Base-by-base conservation (phyloP, 306 rosid species). In the Abrus pulchellus region DNA sequence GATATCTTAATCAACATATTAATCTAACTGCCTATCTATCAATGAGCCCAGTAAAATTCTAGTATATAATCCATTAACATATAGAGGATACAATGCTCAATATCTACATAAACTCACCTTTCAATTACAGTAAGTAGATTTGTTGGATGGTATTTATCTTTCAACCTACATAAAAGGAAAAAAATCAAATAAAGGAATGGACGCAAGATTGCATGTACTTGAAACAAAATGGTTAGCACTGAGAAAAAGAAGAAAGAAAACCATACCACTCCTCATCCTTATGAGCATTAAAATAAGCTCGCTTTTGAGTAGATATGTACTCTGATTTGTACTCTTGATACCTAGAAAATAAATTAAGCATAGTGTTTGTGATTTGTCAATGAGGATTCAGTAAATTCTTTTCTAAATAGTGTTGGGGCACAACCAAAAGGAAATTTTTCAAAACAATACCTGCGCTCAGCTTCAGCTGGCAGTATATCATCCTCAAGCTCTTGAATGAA, bases 401-500 rank as follows among this genome's bases (percentile, higher is more conserved):
- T 10, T 43, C 65, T 71, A 74, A 44, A 40, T 41, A 27, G 14
- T 83, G 47, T 53, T 55, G 45, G 34, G 30, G 32, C 44, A 73
- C 27, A 33, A 53, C 65, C 45, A 77, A 76, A 28, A 40, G 33
- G 47, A 68, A 44, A 33, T 76, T 47, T 72, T 75, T 48, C 38
- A 52, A 49, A 69, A 68, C 74, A 41, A 20, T 87, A 92, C 99
- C 99, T 96, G 71, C 93, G 97, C 86, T 96, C 99, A 14, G 98
- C 99, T 89, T 96, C 99, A 77, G 92, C 76, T n/a, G 99, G 99
- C 43, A 96, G 85, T 64, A 96, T 72, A 82, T 96, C 99, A 89
- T 96, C 99, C 83, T 96, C 99, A 80, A 96, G 97, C 88, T 96
- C 99, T 88, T 96, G 99, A 80, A 96, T 96, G 89, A 96, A 96